Evolutionary conservation across 768 basidiomycete genomes (phyloP).

Genomic region (Holtermanniella nyarrowii): DNA sequence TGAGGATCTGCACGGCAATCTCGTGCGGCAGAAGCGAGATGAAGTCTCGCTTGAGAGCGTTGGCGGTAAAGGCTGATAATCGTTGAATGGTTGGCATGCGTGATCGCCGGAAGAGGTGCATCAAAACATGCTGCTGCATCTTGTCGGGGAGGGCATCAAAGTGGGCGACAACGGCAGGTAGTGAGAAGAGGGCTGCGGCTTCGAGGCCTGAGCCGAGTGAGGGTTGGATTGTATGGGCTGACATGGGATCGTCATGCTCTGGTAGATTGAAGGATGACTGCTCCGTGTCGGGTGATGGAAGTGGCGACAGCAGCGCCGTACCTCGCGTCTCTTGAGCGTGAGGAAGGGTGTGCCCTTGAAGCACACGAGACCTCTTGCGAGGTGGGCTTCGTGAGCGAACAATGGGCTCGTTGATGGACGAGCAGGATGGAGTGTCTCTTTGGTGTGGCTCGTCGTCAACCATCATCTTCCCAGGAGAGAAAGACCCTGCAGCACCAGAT

Average conservation of each 20-base stretch:
- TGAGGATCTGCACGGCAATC: conserved; percentile 77
- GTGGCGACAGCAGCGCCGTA: conserved; percentile 15
- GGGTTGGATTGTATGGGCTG: conserved; percentile 6
- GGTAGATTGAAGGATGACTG: conserved; percentile 7
- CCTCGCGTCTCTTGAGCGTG: too few species aligned
- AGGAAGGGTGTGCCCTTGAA: conserved; percentile 16
- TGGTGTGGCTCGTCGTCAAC: conserved; percentile 1
- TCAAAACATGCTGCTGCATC: conserved; percentile 84
- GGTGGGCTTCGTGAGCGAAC: conserved; percentile 24
- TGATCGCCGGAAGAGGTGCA: conserved; percentile 83
- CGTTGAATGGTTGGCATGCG: conserved; percentile 83
- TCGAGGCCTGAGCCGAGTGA: conserved; percentile 29
- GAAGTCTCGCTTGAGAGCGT: conserved; percentile 88
- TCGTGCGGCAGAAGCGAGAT: conserved; percentile 84
- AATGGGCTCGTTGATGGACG: too few species aligned
- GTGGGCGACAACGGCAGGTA: conserved; percentile 70
- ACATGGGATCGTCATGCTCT: not conserved
- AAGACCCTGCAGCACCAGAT: conserved; percentile 3
- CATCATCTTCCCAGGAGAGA: conserved; percentile 6
- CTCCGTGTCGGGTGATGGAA: conserved; percentile 23
- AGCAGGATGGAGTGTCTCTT: too few species aligned
- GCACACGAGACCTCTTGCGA: conserved; percentile 20
- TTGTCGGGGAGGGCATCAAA: conserved; percentile 69
- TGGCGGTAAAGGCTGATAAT: conserved; percentile 75
- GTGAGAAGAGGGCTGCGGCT: conserved; percentile 73